Evolutionary conservation across 495 filamentous ascomycete genomes (phyloP).

Genomic region (Sordaria brevicollis): DNA sequence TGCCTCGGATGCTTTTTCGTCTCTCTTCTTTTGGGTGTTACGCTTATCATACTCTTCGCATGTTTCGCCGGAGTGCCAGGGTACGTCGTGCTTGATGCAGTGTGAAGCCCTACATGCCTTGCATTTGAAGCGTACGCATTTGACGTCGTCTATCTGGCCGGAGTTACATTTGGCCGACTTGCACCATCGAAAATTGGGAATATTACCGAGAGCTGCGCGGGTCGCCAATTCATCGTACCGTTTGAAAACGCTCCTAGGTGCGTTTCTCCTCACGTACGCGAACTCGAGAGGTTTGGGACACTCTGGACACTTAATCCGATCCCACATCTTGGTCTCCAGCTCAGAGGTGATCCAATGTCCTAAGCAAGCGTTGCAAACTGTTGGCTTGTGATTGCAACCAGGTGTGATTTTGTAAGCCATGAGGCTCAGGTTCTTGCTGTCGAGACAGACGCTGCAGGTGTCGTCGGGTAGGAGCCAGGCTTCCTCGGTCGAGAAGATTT

Average conservation of each 20-base stretch:
- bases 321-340: conserved; percentile 21
- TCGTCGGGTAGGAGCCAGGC: conserved; percentile 24
- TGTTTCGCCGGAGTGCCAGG: conserved; percentile 38
- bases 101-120: conserved; percentile 23
- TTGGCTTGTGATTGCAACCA: conserved; percentile 22
- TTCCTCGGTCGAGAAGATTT: conserved; percentile 21
- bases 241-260: conserved; percentile 18
- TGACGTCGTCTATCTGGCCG: conserved; percentile 30
- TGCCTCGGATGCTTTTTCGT: conserved; percentile 29
- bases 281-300: conserved; percentile 26
- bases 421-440: conserved; percentile 24
- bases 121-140: conserved; percentile 30
- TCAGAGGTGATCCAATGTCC: conserved; percentile 23
- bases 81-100: conserved; percentile 34
- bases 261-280: conserved; percentile 23
- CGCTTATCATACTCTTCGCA: conserved; percentile 37
- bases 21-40: conserved; percentile 18
- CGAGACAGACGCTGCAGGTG: conserved; percentile 27
- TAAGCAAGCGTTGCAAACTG: conserved; percentile 28
- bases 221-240: conserved; percentile 25
- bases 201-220: conserved; percentile 17
- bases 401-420: conserved; percentile 24
- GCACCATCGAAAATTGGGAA: conserved; percentile 34
- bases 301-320: conserved; percentile 29
- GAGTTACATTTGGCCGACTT: conserved; percentile 28